These are phyloP conservation scores for Gonium pectorale DNA, from an alignment of 139 green algal genomes.

Conservation along the genomic window DNA sequence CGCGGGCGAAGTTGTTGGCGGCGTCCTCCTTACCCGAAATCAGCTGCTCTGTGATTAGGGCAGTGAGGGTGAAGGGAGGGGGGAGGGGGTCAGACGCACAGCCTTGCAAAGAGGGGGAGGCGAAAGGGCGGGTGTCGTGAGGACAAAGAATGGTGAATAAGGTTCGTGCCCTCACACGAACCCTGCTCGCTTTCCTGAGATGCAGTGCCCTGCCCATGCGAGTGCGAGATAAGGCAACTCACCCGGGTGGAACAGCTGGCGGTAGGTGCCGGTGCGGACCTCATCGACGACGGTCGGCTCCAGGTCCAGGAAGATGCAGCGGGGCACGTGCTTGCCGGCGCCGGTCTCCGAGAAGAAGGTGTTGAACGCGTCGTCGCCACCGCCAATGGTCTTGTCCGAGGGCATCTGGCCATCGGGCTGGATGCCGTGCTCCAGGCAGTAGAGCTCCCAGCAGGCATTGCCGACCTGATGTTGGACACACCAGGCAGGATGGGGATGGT, in stretches of 20 bases:
- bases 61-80: too few species aligned
- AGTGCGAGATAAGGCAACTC: too few species aligned
- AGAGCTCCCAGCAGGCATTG: conserved; percentile 99
- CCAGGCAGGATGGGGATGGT: too few species aligned
- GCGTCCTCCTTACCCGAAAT: conserved; percentile 95
- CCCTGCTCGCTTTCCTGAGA: too few species aligned
- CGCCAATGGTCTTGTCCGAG: conserved; percentile 93
- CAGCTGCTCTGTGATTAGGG: conserved; percentile 86
- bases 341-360: conserved; percentile 94
- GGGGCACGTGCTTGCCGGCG: conserved; percentile 94
- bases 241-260: conserved; percentile 96
- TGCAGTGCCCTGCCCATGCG: too few species aligned
- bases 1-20: conserved; percentile 79
- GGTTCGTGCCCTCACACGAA: too few species aligned
- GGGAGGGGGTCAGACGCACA: too few species aligned
- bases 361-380: conserved; percentile 94
- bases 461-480: conserved; percentile 70
- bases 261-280: conserved; percentile 95
- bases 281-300: conserved; percentile 98
- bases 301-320: conserved; percentile 95
- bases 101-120: too few species aligned
- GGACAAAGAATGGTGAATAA: too few species aligned
- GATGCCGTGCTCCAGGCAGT: conserved; percentile 98
- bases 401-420: conserved; percentile 96
- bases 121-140: too few species aligned